Conservation (phyloP, 805 yeast genomes). For the Starmerella apicola region DNA sequence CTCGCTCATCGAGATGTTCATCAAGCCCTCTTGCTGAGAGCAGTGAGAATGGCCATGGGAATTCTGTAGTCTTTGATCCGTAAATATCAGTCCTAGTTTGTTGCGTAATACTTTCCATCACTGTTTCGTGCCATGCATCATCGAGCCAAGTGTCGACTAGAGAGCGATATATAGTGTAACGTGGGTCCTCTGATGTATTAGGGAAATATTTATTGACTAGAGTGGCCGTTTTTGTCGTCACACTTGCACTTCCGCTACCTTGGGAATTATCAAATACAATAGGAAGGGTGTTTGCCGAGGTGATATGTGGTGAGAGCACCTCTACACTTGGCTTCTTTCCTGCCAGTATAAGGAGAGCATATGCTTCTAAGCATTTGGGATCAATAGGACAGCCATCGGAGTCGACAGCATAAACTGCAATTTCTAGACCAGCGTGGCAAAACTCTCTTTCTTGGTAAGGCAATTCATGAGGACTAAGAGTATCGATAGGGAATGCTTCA, state of each 20-base stretch:
- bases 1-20: constrained; percentile 8
- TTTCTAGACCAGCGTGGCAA: neutral
- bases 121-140: constrained; percentile 19
- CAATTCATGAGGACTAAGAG: constrained; percentile 10
- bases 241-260: neutral
- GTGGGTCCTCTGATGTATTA: neutral
- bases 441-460: neutral
- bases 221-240: neutral
- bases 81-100: constrained; percentile 1
- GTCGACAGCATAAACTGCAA: constrained; percentile 21
- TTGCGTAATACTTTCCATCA: constrained; percentile 4
- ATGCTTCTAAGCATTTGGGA: constrained; percentile 23
- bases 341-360: constrained; percentile 14
- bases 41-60: constrained; percentile 17
- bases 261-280: constrained; percentile 1
- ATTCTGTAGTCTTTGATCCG: neutral
- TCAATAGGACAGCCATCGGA: constrained; percentile 21
- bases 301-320: constrained; percentile 15
- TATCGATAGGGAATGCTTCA: constrained; percentile 25
- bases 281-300: constrained; percentile 16
- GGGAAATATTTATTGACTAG: neutral
- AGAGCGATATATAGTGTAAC: constrained; percentile 1
- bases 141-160: constrained; percentile 16
- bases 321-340: neutral
- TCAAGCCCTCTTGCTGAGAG: constrained; percentile 8